Evolutionary conservation across 768 basidiomycete genomes (phyloP), one percentile per base, ranked within the genome.

Genomic region (Sutorius australiensis): DNA sequence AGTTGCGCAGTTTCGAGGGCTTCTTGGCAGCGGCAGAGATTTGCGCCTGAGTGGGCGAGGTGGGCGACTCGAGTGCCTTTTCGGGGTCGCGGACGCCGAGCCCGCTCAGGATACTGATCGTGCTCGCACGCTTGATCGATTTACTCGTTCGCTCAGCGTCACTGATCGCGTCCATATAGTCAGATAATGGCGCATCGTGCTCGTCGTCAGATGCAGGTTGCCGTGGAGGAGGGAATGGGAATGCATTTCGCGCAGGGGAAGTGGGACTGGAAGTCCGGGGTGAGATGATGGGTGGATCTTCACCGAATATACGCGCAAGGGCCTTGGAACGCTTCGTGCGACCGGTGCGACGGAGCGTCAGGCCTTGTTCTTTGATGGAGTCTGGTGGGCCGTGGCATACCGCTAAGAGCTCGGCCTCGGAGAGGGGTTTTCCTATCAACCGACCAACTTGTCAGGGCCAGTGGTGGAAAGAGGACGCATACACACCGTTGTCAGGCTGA

Each of bases 101-200:
- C 0, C 92, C 93, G 48, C 90, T 94, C 66, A 99, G 85, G 56
- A 99, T 82, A 69, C 93, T 95, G 66, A 98, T 83, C 0, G 92
- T 90, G 63, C 93, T 95, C 1, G 97, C 97, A 19, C 97, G 88
- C 61, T 97, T 95, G 46, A 71, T 64, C 5, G 67, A 53, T 43
- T 56, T 68, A 47, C 54, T 57, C 27, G 56, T 51, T 40, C 53
- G 51, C 50, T 67, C 62, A 59, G 67, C 31, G 60, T 75, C 49
- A 55, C 52, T 48, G 14, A 67, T 62, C 30, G 62, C 60, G 28
- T 60, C 68, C 31, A 53, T 50, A 36, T 68, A 61, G 11, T 72
- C 72, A n/a, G 73, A 71, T 6, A 66, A 61, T 31, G 58, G 44
- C 2, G 63, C 62, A 46, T 73, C 74, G 19, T 68, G 71, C 28